Conservation (phyloP, 1,139 yeast species). For the Meyerozyma carpophila region DNA sequence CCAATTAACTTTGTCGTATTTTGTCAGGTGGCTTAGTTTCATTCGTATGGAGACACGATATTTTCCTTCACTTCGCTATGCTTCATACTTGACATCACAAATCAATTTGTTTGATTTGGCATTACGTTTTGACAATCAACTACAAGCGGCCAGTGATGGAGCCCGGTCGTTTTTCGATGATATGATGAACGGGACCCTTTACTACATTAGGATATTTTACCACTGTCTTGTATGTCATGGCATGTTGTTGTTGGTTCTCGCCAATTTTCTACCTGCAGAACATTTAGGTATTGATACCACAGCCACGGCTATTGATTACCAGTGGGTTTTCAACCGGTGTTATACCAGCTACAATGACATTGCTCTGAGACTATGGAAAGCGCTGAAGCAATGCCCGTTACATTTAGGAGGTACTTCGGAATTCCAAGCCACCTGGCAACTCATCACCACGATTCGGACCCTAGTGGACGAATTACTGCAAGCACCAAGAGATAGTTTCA, state of each 20-base stretch:
- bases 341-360: background rate
- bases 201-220: constrained; percentile 15
- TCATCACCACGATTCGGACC: constrained; percentile 3
- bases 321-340: constrained; percentile 5
- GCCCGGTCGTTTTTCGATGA: constrained; percentile 8
- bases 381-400: background rate
- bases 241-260: constrained; percentile 19
- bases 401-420: background rate
- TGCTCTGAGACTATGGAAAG: background rate
- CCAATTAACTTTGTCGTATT: constrained; percentile 16
- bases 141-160: constrained; percentile 9
- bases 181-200: constrained; percentile 8
- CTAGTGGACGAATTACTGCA: background rate
- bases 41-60: constrained; percentile 25
- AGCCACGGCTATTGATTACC: constrained; percentile 6
- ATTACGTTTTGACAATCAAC: constrained; percentile 14
- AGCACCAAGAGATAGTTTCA: background rate
- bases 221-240: constrained; percentile 19
- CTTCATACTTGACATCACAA: constrained; percentile 24
- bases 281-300: constrained; percentile 7
- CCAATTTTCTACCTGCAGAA: constrained; percentile 7
- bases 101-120: constrained; percentile 23
- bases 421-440: constrained; percentile 4
- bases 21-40: constrained; percentile 28
- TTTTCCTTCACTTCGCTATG: constrained; percentile 29